Evolutionary conservation across 192 early-diverging fungal species (phyloP).

Genomic region (Coemansia guatemalensis): DNA sequence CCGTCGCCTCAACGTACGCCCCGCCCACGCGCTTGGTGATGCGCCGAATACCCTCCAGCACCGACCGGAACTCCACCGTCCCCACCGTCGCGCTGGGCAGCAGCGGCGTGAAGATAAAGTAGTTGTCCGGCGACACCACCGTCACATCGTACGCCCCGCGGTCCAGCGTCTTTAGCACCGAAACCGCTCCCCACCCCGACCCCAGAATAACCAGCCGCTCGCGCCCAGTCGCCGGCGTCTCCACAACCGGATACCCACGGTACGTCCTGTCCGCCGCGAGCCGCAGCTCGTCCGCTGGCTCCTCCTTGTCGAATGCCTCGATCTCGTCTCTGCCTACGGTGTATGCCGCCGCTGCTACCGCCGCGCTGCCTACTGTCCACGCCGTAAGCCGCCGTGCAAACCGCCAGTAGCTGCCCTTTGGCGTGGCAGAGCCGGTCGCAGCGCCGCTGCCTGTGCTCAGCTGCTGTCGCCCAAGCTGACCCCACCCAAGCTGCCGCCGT

Average conservation of each 20-base stretch:
- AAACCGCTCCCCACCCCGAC: constrained; percentile 52
- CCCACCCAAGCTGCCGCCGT: background rate
- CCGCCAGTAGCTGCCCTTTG: constrained; percentile 7
- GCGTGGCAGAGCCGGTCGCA: too few species aligned
- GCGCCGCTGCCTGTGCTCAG: background rate
- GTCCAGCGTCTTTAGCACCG: constrained; percentile 70
- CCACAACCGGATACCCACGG: constrained; percentile 31
- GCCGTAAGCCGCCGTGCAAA: constrained; percentile 27
- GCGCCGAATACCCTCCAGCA: constrained; percentile 86
- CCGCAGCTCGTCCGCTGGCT: constrained; percentile 39
- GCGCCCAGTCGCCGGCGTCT: constrained; percentile 20
- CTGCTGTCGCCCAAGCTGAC: background rate
- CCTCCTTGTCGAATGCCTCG: constrained; percentile 35
- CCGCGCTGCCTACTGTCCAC: constrained; percentile 24
- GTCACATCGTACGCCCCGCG: constrained; percentile 74
- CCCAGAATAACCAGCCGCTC: constrained; percentile 54
- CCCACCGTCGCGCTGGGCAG: constrained; percentile 80
- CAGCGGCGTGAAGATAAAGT: constrained; percentile 82
- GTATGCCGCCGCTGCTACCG: constrained; percentile 18
- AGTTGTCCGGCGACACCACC: constrained; percentile 81
- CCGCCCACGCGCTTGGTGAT: constrained; percentile 80
- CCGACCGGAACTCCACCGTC: constrained; percentile 82
- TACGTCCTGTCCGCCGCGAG: constrained; percentile 8
- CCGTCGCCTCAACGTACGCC: constrained; percentile 81
- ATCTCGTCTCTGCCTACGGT: constrained; percentile 36